Base-by-base conservation (phyloP, 371 early-diverging fungal species). In the Rhizopus arrhizus region DNA sequence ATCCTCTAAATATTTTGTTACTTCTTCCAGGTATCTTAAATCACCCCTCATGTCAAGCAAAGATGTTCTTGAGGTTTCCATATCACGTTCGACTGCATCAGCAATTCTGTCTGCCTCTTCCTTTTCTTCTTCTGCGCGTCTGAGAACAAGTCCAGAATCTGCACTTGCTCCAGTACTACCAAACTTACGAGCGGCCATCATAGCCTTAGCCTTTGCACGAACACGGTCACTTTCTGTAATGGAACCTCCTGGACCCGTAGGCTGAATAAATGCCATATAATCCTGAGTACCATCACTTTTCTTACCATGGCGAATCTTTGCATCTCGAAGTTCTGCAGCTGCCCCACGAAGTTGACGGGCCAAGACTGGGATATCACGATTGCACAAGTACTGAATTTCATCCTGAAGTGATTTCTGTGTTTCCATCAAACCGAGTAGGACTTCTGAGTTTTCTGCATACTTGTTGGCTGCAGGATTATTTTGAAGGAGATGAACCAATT, bases 121-220 rank as follows among this genome's bases (percentile, higher is more conserved):
- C 48, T 80, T 80, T 56, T 80, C 77, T 34, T 77, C 72, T 56
- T 80, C 80, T 6, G 77, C 75, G 13, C 74, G 67, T 55, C 72
- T 65, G 13, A 77, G 52, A 11, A 68, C 69, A 51, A 69, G 62
- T 3, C 53, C 31, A 9, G 77, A 65, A 59, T 77, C 77, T 7
- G 64, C 46, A n/a, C 53, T 66, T 28, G 45, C 59, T 22, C 49
- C 64, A 15, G 56, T 56, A 7, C 65, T 58, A 32, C 80, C 80
- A 1, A 77, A 69, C 32, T 79, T 83, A 42, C 83, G 74, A 28
- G 83, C 84, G n/a, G 85, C 84, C 84, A 87, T 75, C 81, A 81
- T 78, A 3, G 83, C 81, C 53, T 84, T 82, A 36, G 85, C 88
- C 51, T 85, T 85, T n/a, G 88, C 85, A 50, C 83, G 82, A 53